Base-by-base conservation (phyloP, 1,284 basidiomycete species). In the Laetiporus sulphureus region DNA sequence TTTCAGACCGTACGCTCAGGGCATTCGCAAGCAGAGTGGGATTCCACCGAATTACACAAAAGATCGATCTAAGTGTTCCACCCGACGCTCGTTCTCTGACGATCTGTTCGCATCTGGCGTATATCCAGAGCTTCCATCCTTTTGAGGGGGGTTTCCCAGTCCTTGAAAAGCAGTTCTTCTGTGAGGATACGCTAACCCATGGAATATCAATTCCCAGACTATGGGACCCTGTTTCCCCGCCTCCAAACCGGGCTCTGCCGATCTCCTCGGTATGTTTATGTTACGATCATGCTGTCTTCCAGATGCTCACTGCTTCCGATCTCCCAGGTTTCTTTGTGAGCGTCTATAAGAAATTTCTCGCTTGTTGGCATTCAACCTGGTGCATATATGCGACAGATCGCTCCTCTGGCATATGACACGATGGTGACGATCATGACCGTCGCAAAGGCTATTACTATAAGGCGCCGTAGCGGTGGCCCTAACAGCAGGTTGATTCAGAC, bases 401-500 rank as follows among this genome's bases (percentile, higher is more conserved):
- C 84, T 4, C 84, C 84, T 16, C 73, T 88, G 38, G 67, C 81
- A 41, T 88, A 86, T 52, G 84, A 88, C 57, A 84, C 83, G 10
- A 62, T 85, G 23, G 78, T 88, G 45, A 88, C 84, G 2, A 69
- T 73, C 44, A 84, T 88, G 75, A 88, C 85, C 10, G 69, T 88
- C 42, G 72, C 72, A 66, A 84, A 85, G 55, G 82, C 84, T 23
- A 73, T 86, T 56, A 66, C 70, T 38, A 83, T 87, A 49, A 78
- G 84, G 41, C 72, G 79, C 48, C 74, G 73, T 46, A 83, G 75
- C 49, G 83, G 83, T 31, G 79, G 82, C n/a, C 75, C 80, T 23
- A 84, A 75, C 53, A 87, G 82, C 55, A 73, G 78, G 36, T 72
- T 88, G 33, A 84, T 88, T 45, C 84, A 87, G 57, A 88, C 85